Base-by-base conservation (phyloP, 2,329 filamentous ascomycete genomes). In the Bipolaris gigantea region DNA sequence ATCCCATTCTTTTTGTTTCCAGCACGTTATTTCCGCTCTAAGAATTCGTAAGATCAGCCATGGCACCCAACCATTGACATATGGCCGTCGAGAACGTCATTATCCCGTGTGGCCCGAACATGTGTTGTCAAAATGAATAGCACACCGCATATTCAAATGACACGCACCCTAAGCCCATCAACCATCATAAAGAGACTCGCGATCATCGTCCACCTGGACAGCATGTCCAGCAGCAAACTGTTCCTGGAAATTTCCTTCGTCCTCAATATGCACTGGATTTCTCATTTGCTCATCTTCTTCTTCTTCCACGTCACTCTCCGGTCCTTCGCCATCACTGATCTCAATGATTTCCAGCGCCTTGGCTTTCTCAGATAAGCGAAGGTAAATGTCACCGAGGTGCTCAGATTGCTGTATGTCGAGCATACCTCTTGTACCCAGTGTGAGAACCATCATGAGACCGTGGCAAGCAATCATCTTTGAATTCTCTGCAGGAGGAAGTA, bases 381-480 rank as follows among this genome's bases (percentile, higher is more conserved):
- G 25, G 30, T 57, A 53, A 40, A 77, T 78, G 15, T 77, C 71
- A 7, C 73, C 74, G 50, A 78, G 80, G 0, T 67, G 63, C 33
- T 75, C 70, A 3, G 73, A 73, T 73, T 96, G 91, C 57, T 81
- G 74, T 5, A 92, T 84, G 16, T 75, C 70, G 40, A 93, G 75
- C 50, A 83, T 72, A 2, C 81, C 81, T 73, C 86, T 90, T 2
- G 85, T 90, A 5, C 69, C 70, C 1, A 75, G 61, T 3, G 62
- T 55, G 10, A 76, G 60, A 5, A 78, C 69, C 62, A 73, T 71
- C 53, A 81, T 60, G 53, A 80, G 57, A 9, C 72, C 72, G 61
- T 76, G 77, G 30, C 89, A 75, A 89, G 84, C 68, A 90, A 88
- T 85, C 27, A 83, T 76, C 33, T 78, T 81, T 38, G 71, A 78